A percentile compares a stretch with the other conserved stretches of the same genome.
Conservation (phyloP, 179 eudicot genomes). For the Silene noctiflora region DNA sequence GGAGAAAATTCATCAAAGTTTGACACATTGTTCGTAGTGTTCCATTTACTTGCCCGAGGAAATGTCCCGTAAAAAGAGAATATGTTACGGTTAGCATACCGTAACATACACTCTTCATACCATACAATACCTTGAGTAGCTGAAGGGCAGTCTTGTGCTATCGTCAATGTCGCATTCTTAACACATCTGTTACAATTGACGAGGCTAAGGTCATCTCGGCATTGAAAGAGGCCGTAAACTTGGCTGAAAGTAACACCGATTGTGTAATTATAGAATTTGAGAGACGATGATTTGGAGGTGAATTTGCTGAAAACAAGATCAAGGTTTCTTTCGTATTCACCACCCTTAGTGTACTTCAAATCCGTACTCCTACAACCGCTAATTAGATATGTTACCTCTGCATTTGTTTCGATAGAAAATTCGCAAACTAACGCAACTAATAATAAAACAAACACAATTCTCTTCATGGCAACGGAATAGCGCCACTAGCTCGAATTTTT, state of each 20-base stretch:
- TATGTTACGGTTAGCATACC: slow-evolving; percentile 26
- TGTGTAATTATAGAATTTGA: slow-evolving; percentile 17
- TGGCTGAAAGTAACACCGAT: neutral
- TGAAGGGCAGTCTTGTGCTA: neutral
- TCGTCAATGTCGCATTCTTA: slow-evolving; percentile 3
- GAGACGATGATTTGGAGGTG: neutral
- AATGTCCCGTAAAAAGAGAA: slow-evolving; percentile 14
- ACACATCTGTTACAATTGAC: slow-evolving; percentile 19
- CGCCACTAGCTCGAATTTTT: neutral
- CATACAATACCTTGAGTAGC: slow-evolving; percentile 7
- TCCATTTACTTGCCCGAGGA: neutral
- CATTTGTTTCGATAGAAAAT: neutral
- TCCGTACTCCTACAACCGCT: neutral
- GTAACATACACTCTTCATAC: slow-evolving; percentile 28
- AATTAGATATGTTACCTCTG: neutral
- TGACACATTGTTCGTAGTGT: neutral
- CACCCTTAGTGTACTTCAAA: slow-evolving; percentile 8
- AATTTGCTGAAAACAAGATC: neutral
- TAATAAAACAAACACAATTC: neutral
- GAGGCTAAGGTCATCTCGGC: slow-evolving; percentile 17
- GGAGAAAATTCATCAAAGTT: slow-evolving; percentile 3
- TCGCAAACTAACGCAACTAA: neutral
- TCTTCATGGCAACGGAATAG: neutral
- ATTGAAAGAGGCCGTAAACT: slow-evolving; percentile 27
- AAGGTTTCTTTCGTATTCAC: slow-evolving; percentile 22